phyloP scores from a whole-genome alignment of 2,329 filamentous ascomycete species.

The Laburnicola sp. region DNA sequence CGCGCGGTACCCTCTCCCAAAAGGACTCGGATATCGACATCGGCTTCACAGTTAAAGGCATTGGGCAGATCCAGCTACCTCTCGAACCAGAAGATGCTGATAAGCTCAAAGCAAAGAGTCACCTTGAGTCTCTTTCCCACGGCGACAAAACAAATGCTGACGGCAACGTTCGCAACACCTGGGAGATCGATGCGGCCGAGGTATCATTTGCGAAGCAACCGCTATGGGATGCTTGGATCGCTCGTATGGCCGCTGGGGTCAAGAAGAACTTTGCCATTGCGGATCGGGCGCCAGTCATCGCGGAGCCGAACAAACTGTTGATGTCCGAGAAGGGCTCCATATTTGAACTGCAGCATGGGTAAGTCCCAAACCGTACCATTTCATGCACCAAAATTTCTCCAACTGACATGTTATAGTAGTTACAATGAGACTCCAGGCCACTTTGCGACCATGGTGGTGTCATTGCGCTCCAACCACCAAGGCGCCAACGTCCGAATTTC shows the following conservation, averaged over 20 bases:
- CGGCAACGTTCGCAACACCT: background rate
- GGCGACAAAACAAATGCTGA: background rate
- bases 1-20: background rate
- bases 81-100: background rate
- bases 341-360: background rate
- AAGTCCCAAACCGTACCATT: background rate
- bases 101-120: background rate
- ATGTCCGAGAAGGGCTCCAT: background rate
- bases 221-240: background rate
- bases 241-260: background rate
- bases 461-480: background rate
- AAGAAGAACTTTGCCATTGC: background rate
- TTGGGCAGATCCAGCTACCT: background rate
- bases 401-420: background rate
- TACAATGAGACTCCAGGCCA: background rate
- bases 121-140: too few species aligned
- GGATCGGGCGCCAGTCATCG: background rate
- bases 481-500: slow-evolving; percentile 1
- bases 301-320: background rate
- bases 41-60: background rate
- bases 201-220: background rate
- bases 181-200: slow-evolving; percentile 1
- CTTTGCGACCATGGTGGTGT: background rate
- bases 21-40: background rate
- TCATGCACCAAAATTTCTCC: too few species aligned